These are phyloP conservation scores for Parmales sp. DNA, from an alignment of 108 stramenopile genomes.

Conservation along the genomic window DNA sequence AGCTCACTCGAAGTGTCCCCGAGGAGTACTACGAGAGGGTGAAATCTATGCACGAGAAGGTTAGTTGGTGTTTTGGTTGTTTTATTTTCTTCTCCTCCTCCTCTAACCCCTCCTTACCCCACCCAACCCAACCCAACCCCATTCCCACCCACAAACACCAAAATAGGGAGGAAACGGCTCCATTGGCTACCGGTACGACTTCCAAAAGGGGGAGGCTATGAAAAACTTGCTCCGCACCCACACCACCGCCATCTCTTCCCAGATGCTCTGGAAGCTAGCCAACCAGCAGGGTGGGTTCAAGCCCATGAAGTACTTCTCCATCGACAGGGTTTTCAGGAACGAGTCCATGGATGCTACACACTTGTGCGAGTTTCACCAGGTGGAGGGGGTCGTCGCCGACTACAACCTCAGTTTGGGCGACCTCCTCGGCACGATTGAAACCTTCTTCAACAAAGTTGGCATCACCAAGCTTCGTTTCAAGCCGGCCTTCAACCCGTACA, in stretches of 20 bases:
- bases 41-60: slow-evolving; percentile 91
- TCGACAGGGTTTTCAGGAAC: slow-evolving; percentile 99
- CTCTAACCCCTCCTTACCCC: no score
- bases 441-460: slow-evolving; percentile 98
- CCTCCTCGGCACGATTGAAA: slow-evolving; percentile 94
- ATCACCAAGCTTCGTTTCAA: slow-evolving; percentile 98
- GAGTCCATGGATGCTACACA: slow-evolving; percentile 99
- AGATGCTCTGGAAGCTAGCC: slow-evolving; percentile 92
- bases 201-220: slow-evolving; percentile 79
- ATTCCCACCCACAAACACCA: no score
- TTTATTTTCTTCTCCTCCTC: no score
- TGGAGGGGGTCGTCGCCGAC: slow-evolving; percentile 98
- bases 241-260: slow-evolving; percentile 93
- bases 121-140: no score
- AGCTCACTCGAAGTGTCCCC: slow-evolving; percentile 64
- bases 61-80: no score
- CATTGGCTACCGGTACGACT: slow-evolving; percentile 92
- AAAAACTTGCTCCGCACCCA: slow-evolving; percentile 97
- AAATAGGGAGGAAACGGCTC: slow-evolving; percentile 53
- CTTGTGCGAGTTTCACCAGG: slow-evolving; percentile 99
- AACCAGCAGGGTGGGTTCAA: slow-evolving; percentile 91
- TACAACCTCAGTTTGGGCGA: slow-evolving; percentile 92
- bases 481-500: slow-evolving; percentile 99
- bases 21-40: slow-evolving; percentile 96
- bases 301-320: slow-evolving; percentile 90